Base-by-base conservation (phyloP, 225 moss, liverwort and hornwort genomes). In the Sphagnum contortum region DNA sequence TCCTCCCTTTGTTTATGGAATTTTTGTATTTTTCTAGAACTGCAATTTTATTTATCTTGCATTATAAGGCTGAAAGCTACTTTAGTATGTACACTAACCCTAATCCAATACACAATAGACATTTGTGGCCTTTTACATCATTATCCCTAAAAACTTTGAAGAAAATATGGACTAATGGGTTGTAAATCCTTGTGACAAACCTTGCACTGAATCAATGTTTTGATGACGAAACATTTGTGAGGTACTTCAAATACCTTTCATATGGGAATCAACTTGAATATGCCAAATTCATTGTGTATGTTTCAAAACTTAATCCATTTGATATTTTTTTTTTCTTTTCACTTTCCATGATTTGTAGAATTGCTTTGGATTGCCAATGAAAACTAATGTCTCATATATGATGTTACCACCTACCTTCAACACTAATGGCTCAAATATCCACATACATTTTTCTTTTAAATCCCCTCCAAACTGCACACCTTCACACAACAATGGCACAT, bases 181-280 rank as follows among this genome's bases (percentile, higher is more conserved):
- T 52, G 51, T 5, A 52, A 52, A 52, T n/a, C n/a, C n/a, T 5
- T 52, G 5, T 67, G 56, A 44, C 91, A 94, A 89, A 95, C 77
- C 68, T 95, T 78, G 94, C 92, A 56, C 92, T 90, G 71, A 91
- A 92, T 81, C 92, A 89, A 45, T 92, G 87, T 64, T 85, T 95
- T 50, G 92, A 95, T 52, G 95, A 95, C 57, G 86, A 92, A 74
- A 81, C 95, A 9, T 90, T 92, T 71, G 92, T 95, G 50, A 84
- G 83, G 54, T 95, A 95, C 75, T 82, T 95, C 47, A 95, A 87
- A 71, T 95, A 95, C 68, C 77, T 95, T 13, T 74, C 76, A 69
- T 95, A 95, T 63, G 92, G 91, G 91, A 80, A 81, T 66, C 76
- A 75, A 12, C 95, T 88, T 45, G 84, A 88, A 67, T 95, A 95